These are phyloP conservation scores for Shiraia bambusicola DNA, from an alignment of 2,329 filamentous ascomycete genomes.

Conservation along the genomic window DNA sequence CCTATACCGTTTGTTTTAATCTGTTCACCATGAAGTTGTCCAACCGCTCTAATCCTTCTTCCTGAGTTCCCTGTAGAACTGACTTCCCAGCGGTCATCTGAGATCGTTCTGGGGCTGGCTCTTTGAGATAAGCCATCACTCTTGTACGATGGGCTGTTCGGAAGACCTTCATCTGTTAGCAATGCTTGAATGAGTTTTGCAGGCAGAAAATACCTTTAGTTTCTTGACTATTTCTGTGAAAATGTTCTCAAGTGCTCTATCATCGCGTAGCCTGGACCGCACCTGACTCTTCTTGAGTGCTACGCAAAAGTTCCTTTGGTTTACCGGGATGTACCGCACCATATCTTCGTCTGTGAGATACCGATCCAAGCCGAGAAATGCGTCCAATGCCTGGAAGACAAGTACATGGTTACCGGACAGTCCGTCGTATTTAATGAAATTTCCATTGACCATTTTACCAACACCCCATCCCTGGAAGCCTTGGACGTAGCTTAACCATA, in stretches of 20 bases:
- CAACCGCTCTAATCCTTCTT: slow-evolving; percentile 1
- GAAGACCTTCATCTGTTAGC: slow-evolving; percentile 2
- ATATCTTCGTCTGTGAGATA: slow-evolving; percentile 3
- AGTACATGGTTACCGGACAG: slow-evolving; percentile 5
- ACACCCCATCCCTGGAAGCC: slow-evolving; percentile 7
- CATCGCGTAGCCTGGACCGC: background rate
- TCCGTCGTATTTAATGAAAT: slow-evolving; percentile 4
- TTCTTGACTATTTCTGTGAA: slow-evolving; percentile 1
- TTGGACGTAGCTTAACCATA: slow-evolving; percentile 6
- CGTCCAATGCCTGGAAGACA: slow-evolving; percentile 5
- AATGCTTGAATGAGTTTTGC: background rate
- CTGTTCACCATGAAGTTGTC: slow-evolving; percentile 3
- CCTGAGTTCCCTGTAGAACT: background rate
- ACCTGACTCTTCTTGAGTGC: slow-evolving; percentile 4
- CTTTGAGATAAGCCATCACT: slow-evolving; percentile 3
- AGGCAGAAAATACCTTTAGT: slow-evolving; percentile 1
- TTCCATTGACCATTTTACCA: background rate
- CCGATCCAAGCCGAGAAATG: slow-evolving; percentile 6
- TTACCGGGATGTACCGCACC: slow-evolving; percentile 3
- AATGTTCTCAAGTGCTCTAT: background rate
- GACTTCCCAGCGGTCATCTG: slow-evolving; percentile 8
- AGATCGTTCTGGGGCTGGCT: slow-evolving; percentile 5
- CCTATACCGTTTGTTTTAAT: slow-evolving; percentile 1
- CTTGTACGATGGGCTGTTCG: slow-evolving; percentile 4
- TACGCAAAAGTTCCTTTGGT: slow-evolving; percentile 3